phyloP scores from a whole-genome alignment of 495 filamentous ascomycete genomes.

The Cairneyella variabilis region DNA sequence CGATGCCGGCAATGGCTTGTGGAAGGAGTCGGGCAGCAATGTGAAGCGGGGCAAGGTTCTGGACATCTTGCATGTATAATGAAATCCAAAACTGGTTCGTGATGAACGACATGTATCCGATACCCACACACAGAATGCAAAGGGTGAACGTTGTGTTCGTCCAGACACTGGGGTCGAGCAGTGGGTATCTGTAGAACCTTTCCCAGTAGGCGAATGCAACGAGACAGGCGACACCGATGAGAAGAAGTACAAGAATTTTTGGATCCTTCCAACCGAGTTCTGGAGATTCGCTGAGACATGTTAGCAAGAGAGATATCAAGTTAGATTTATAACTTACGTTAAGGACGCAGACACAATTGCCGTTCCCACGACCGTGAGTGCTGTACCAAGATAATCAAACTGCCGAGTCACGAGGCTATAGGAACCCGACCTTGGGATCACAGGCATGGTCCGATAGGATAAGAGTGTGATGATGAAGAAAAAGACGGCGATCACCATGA shows the following conservation, averaged over 20 bases:
- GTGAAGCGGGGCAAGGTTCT: conserved; percentile 28
- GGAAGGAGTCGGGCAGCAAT: conserved; percentile 32
- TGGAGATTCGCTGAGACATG: conserved; percentile 23
- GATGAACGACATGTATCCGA: conserved; percentile 36
- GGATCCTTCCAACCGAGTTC: conserved; percentile 52
- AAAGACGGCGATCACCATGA: conserved; percentile 53
- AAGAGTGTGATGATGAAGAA: conserved; percentile 48
- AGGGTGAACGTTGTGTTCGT: conserved; percentile 31
- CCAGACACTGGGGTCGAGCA: conserved; percentile 34
- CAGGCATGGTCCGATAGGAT: conserved; percentile 51
- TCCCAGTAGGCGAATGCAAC: conserved; percentile 54
- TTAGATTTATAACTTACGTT: conserved; percentile 25
- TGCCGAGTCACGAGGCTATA: conserved; percentile 21
- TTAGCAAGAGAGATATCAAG: conserved; percentile 1
- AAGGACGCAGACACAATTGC: conserved; percentile 31
- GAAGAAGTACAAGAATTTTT: conserved; percentile 53
- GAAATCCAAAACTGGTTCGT: conserved; percentile 37
- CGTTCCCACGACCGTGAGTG: conserved; percentile 30
- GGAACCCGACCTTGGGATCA: conserved; percentile 45
- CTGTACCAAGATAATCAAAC: conserved; percentile 33
- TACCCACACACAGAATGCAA: conserved; percentile 29
- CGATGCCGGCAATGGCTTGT: conserved; percentile 32
- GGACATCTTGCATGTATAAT: conserved; percentile 36
- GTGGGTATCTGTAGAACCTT: conserved; percentile 27
- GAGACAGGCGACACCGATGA: conserved; percentile 48